Percentiles rank a stretch among this genome's conserved stretches.
Evolutionary conservation across 352 stramenopile genomes (phyloP).

Genomic region (Phytophthora cryptogea): DNA sequence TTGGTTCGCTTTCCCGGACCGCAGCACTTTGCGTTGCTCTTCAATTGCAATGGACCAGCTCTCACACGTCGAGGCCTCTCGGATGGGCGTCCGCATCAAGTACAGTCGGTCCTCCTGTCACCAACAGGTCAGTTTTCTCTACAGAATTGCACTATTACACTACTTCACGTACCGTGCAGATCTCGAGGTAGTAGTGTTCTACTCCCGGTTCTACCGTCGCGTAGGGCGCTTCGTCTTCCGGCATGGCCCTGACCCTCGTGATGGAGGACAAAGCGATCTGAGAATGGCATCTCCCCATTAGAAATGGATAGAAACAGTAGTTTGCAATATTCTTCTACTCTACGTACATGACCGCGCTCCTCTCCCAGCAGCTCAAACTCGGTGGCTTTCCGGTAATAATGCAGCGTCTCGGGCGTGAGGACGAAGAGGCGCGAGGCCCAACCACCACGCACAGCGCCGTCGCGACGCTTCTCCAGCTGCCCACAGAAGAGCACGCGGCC

Average conservation of each 20-base stretch:
- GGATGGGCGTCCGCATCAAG: constrained; percentile 71
- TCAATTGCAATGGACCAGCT: constrained; percentile 87
- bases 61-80: constrained; percentile 78
- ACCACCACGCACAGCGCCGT: constrained; percentile 70
- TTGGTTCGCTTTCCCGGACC: constrained; percentile 54
- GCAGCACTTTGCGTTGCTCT: constrained; percentile 78
- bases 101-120: constrained; percentile 68
- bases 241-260: constrained; percentile 74
- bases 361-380: constrained; percentile 80
- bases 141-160: background rate
- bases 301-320: constrained; percentile 1
- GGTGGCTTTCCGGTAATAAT: constrained; percentile 81
- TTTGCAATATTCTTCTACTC: background rate
- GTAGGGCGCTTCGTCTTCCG: constrained; percentile 65
- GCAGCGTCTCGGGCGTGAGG: constrained; percentile 72
- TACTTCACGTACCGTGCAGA: constrained; percentile 53
- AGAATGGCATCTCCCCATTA: constrained; percentile 5
- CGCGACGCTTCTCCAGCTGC: constrained; percentile 75
- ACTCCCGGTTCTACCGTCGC: constrained; percentile 53
- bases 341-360: constrained; percentile 68
- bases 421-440: constrained; percentile 85
- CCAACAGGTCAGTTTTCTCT: background rate
- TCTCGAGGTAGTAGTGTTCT: constrained; percentile 87
- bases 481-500: constrained; percentile 77
- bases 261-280: constrained; percentile 70